phyloP scores from a whole-genome alignment of 2,329 filamentous ascomycete genomes.

The Aspergillus spinulosporus region DNA sequence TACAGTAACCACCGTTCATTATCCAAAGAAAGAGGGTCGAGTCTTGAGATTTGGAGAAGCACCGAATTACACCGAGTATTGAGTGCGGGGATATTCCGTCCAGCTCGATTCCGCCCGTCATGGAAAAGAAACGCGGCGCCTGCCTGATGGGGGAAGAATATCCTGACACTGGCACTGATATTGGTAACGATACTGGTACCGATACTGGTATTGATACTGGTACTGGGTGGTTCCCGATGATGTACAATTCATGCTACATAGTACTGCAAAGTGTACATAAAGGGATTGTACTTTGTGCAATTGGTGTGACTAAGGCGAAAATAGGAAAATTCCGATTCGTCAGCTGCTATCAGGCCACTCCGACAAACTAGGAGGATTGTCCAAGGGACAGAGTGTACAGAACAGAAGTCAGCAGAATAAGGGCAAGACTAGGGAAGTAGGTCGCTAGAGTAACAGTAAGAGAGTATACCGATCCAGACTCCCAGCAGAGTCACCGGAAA shows the following conservation, averaged over 20 bases:
- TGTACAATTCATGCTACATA: no score
- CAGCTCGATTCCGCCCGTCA: neutral
- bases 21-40: neutral
- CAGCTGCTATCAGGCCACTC: constrained; percentile 22
- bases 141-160: neutral
- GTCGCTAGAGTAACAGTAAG: no score
- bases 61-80: neutral
- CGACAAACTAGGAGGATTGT: neutral
- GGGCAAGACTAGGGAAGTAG: no score
- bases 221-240: no score
- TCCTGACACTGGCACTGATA: neutral
- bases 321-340: constrained; percentile 32
- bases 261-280: neutral
- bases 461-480: neutral
- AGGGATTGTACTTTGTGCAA: neutral
- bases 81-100: constrained; percentile 13
- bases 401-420: no score
- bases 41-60: neutral
- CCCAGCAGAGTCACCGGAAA: constrained; percentile 8
- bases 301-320: constrained; percentile 25
- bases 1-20: no score
- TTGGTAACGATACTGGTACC: neutral
- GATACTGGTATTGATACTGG: no score
- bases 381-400: neutral
- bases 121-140: constrained; percentile 4